A percentile compares a stretch with the other conserved stretches of the same genome.
Conservation (phyloP, 2,329 filamentous ascomycete species). For the Fusarium tupiense region DNA sequence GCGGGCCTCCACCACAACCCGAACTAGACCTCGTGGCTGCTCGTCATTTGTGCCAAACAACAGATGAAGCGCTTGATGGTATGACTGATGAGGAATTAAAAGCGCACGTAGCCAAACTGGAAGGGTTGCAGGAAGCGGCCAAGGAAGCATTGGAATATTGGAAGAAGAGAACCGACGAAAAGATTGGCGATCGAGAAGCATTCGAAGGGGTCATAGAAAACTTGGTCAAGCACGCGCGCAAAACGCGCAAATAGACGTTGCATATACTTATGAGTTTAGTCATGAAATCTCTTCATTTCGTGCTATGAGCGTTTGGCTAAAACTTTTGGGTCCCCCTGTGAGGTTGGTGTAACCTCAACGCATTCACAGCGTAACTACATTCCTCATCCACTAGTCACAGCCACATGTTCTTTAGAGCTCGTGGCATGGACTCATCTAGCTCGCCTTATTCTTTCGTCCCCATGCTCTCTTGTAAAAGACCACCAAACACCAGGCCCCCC, state of each 20-base stretch:
- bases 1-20: slow-evolving; percentile 74
- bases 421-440: slow-evolving; percentile 14
- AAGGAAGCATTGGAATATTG: slow-evolving; percentile 87
- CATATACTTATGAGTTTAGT: slow-evolving; percentile 27
- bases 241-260: slow-evolving; percentile 74
- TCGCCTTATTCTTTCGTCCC: slow-evolving; percentile 15
- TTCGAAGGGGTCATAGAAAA: slow-evolving; percentile 98
- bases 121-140: slow-evolving; percentile 75
- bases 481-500: slow-evolving; percentile 39
- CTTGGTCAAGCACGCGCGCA: slow-evolving; percentile 88
- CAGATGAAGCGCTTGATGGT: slow-evolving; percentile 81
- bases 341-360: slow-evolving; percentile 39
- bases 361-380: slow-evolving; percentile 41
- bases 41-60: slow-evolving; percentile 82
- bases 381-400: slow-evolving; percentile 28
- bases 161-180: slow-evolving; percentile 85
- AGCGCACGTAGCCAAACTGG: slow-evolving; percentile 74
- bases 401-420: slow-evolving; percentile 12
- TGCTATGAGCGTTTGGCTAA: slow-evolving; percentile 32
- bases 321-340: slow-evolving; percentile 32
- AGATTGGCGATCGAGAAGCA: slow-evolving; percentile 88
- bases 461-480: slow-evolving; percentile 32
- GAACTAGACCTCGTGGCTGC: slow-evolving; percentile 83
- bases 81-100: slow-evolving; percentile 82
- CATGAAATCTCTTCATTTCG: slow-evolving; percentile 35